These are phyloP conservation scores for Xylaria sp. DNA, from an alignment of 2,329 filamentous ascomycete species.

Conservation along the genomic window DNA sequence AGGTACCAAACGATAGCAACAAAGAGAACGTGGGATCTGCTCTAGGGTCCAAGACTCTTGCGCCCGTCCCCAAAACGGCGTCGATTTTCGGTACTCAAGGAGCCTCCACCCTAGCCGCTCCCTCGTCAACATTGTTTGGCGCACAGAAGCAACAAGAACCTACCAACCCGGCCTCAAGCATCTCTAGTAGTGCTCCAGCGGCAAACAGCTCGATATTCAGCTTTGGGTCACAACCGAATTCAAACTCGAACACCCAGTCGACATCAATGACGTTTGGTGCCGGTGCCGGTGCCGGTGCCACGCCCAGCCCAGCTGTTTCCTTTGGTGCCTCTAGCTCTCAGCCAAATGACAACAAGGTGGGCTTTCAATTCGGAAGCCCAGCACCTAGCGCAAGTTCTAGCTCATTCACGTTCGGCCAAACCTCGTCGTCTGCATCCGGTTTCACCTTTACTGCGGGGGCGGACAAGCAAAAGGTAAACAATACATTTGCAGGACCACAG, in stretches of 20 bases:
- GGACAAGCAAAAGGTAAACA: slow-evolving; percentile 51
- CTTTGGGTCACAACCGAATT: slow-evolving; percentile 36
- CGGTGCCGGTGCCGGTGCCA: slow-evolving; percentile 2
- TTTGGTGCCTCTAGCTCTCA: slow-evolving; percentile 36
- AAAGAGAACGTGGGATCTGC: slow-evolving; percentile 25
- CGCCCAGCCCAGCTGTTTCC: slow-evolving; percentile 27
- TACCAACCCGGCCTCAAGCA: slow-evolving; percentile 34
- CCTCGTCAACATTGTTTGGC: slow-evolving; percentile 43
- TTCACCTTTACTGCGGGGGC: slow-evolving; percentile 56
- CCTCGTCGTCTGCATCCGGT: slow-evolving; percentile 38
- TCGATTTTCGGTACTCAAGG: slow-evolving; percentile 56
- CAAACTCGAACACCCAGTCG: slow-evolving; percentile 26
- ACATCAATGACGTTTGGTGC: slow-evolving; percentile 29
- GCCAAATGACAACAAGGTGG: slow-evolving; percentile 33
- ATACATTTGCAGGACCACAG: slow-evolving; percentile 45
- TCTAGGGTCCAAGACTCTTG: slow-evolving; percentile 44
- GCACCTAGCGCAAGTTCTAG: slow-evolving; percentile 20
- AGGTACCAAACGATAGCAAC: slow-evolving; percentile 8
- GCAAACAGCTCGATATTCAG: slow-evolving; percentile 40
- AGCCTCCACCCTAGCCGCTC: slow-evolving; percentile 53
- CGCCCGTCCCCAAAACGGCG: slow-evolving; percentile 39
- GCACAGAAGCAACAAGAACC: slow-evolving; percentile 41
- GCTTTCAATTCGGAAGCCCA: slow-evolving; percentile 38
- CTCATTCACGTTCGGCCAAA: slow-evolving; percentile 47
- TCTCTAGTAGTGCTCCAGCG: slow-evolving; percentile 34